Percentiles rank a stretch among this genome's conserved stretches.
phyloP scores from a whole-genome alignment of 169 alveolate genomes.

The Cyclospora cayetanensis region DNA sequence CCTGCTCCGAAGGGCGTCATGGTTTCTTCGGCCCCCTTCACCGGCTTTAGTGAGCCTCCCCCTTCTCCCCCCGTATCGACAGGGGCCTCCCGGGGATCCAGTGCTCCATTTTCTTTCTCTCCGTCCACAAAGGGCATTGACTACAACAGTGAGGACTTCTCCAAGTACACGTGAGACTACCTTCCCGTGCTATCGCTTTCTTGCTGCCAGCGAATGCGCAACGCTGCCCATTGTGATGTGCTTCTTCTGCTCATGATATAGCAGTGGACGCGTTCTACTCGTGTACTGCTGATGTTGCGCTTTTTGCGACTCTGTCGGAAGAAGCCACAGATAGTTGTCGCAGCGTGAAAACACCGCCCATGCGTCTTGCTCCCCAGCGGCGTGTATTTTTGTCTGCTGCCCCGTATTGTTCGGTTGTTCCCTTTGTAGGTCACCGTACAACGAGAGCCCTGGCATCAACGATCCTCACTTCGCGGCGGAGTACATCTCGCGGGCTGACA shows the following conservation, averaged over 20 bases:
- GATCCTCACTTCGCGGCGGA: conserved; percentile 34
- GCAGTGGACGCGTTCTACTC: no score
- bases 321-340: no score
- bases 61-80: background rate
- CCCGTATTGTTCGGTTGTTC: background rate
- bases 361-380: no score
- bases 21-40: conserved; percentile 18
- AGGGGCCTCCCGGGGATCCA: background rate
- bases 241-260: no score
- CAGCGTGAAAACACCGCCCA: no score
- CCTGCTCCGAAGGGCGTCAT: conserved; percentile 10
- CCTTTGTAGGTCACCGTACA: conserved; percentile 56
- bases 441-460: conserved; percentile 34
- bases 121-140: conserved; percentile 3
- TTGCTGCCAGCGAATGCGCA: no score
- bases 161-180: conserved; percentile 16
- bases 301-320: no score
- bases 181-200: no score
- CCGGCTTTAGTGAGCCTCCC: conserved; percentile 37
- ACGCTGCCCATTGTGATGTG: no score
- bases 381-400: background rate
- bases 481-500: background rate
- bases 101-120: background rate
- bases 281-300: no score
- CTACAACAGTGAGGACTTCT: conserved; percentile 32